phyloP scores from a whole-genome alignment of 192 early-diverging fungal species.

The Coemansia umbellata region DNA sequence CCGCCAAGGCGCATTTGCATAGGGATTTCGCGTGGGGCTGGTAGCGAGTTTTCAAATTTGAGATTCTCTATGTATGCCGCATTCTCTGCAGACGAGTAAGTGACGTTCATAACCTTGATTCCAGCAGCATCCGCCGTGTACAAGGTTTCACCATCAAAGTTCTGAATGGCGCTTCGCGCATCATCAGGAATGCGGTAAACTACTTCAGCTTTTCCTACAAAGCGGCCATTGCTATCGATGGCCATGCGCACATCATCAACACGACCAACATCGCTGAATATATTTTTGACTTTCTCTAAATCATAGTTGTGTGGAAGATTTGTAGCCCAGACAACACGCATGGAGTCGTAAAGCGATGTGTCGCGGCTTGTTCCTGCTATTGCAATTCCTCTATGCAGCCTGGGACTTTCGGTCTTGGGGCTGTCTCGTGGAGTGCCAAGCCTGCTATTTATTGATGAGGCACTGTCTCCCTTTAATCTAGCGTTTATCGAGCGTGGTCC shows the following conservation, averaged over 20 bases:
- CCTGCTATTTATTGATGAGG: neutral
- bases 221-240: constrained; percentile 19
- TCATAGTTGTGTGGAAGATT: constrained; percentile 28
- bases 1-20: constrained; percentile 12
- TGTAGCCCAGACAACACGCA: constrained; percentile 32
- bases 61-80: constrained; percentile 20
- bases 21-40: constrained; percentile 7
- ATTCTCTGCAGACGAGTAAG: constrained; percentile 18
- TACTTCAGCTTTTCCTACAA: constrained; percentile 39
- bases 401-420: neutral
- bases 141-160: constrained; percentile 44
- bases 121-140: constrained; percentile 20
- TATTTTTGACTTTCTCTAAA: constrained; percentile 26
- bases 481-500: constrained; percentile 27
- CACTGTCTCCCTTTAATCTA: constrained; percentile 11
- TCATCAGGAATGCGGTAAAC: constrained; percentile 33
- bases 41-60: constrained; percentile 29
- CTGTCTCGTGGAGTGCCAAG: neutral
- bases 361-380: constrained; percentile 30
- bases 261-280: constrained; percentile 38
- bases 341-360: constrained; percentile 23
- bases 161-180: constrained; percentile 46
- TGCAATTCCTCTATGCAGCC: constrained; percentile 11
- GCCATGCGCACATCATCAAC: constrained; percentile 42
- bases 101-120: constrained; percentile 19